Base-by-base conservation (phyloP, 345 rosid species). In the Geranium brycei region DNA sequence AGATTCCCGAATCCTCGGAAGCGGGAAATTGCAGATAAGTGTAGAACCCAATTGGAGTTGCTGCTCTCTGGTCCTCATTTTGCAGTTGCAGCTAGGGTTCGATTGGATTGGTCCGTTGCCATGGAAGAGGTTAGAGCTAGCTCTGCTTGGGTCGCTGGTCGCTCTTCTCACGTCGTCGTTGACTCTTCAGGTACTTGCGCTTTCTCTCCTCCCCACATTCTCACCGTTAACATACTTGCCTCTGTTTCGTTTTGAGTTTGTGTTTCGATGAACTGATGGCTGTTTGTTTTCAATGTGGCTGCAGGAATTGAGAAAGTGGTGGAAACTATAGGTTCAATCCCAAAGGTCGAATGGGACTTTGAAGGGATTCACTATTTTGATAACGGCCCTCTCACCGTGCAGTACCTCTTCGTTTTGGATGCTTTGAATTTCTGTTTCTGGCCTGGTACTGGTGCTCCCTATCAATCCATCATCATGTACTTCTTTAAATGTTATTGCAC, bases 361-460 rank as follows among this genome's bases (percentile, higher is more conserved):
- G 95, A 88, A 78, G 91, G 91, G 75, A 88, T 85, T 80, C 95
- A 88, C 72, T 88, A 82, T 68, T 83, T 85, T 60, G 91, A 86
- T 65, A 67, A 67, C 64, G 88, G 89, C 16, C 82, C 89, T 0
- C 87, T 86, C 51, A 81, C 95, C 28, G 85, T 83, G 59, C 95
- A 85, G 77, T 87, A 88, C 68, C 85, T 88, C n/a, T 77, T 88
- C 51, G 95, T 85, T 61, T 68, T 88, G 75, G 95, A 88, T 73
- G 80, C 95, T 63, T 47, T 88, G 68, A 88, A 86, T 77, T 88
- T 88, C 67, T 88, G 95, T 68, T 88, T 88, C 59, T 85, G 95
- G 95, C 91, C 95, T 40, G 95, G 91, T 88, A 66, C 19, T 30
- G 18, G 5, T 15, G 3, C 28, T 17, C 28, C 13, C 30, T 3